Conservation (phyloP, 2,329 filamentous ascomycete species). For the Aschersonia sp. region DNA sequence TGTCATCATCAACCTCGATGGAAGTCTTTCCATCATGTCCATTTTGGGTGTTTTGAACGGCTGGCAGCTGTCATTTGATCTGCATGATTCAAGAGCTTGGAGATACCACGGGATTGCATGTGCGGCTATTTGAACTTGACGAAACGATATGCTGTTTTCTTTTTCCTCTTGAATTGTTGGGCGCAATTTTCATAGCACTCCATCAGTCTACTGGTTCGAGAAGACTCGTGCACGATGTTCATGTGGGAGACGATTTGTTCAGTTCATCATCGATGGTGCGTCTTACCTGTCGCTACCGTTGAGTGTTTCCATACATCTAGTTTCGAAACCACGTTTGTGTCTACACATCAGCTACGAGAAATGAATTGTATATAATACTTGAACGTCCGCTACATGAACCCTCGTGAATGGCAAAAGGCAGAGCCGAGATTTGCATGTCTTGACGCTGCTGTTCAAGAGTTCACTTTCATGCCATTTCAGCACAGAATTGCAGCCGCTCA, state of each 20-base stretch:
- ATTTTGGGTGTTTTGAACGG: not conserved
- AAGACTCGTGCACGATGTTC: not conserved
- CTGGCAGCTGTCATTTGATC: constrained; percentile 3
- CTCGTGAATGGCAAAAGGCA: not conserved
- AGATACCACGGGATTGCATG: constrained; percentile 8
- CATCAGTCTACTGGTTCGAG: not conserved
- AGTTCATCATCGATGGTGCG: no score
- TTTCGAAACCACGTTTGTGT: no score
- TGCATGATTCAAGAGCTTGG: constrained; percentile 7
- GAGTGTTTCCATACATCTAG: not conserved
- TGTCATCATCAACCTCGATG: no score
- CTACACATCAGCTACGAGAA: no score
- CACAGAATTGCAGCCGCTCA: constrained; percentile 19
- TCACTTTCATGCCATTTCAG: not conserved
- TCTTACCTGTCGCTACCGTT: not conserved
- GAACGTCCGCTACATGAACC: no score
- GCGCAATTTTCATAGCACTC: not conserved
- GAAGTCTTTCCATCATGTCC: not conserved
- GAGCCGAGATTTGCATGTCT: not conserved
- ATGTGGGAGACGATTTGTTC: not conserved
- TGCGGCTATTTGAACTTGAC: not conserved
- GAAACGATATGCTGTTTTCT: not conserved
- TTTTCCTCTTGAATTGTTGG: not conserved
- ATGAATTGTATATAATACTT: no score
- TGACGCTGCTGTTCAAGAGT: not conserved